Conservation (phyloP, 176 grass and related monocot species). For the Guadua angustifolia region DNA sequence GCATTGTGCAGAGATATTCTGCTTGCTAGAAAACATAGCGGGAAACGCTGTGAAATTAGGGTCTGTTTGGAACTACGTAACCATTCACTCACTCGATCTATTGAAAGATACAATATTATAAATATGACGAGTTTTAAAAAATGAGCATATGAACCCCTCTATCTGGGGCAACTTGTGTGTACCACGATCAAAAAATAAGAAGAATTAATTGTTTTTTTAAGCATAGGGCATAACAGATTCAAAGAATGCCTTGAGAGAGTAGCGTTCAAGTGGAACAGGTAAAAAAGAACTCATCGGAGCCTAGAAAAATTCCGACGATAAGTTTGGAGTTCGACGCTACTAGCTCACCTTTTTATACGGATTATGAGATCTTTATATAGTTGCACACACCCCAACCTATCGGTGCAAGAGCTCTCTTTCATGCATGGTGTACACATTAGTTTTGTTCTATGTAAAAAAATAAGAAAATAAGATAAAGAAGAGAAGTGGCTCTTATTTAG, state of each 20-base stretch:
- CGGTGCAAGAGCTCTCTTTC: slow-evolving; percentile 33
- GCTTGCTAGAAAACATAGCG: background rate
- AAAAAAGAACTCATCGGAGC: slow-evolving; percentile 38
- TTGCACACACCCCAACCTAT: slow-evolving; percentile 42
- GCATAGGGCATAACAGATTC: slow-evolving; percentile 36
- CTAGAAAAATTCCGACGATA: slow-evolving; percentile 40
- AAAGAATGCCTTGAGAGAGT: slow-evolving; percentile 51
- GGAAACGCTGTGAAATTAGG: background rate
- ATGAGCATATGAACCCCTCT: slow-evolving; percentile 18
- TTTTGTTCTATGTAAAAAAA: no score
- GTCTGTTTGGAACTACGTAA: background rate
- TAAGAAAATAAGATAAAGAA: no score
- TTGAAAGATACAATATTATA: background rate
- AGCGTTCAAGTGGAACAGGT: slow-evolving; percentile 50
- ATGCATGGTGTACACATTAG: no score
- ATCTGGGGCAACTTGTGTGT: slow-evolving; percentile 42
- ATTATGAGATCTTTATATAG: slow-evolving; percentile 60
- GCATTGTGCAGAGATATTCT: background rate
- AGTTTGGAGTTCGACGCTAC: slow-evolving; percentile 49
- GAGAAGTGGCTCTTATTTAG: no score
- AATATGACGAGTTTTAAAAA: background rate
- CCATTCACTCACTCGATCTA: background rate
- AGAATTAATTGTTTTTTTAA: slow-evolving; percentile 2
- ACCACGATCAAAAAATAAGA: background rate
- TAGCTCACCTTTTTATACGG: slow-evolving; percentile 56